Evolutionary conservation across 306 rosid genomes (phyloP).

Genomic region (Medicago truncatula): DNA sequence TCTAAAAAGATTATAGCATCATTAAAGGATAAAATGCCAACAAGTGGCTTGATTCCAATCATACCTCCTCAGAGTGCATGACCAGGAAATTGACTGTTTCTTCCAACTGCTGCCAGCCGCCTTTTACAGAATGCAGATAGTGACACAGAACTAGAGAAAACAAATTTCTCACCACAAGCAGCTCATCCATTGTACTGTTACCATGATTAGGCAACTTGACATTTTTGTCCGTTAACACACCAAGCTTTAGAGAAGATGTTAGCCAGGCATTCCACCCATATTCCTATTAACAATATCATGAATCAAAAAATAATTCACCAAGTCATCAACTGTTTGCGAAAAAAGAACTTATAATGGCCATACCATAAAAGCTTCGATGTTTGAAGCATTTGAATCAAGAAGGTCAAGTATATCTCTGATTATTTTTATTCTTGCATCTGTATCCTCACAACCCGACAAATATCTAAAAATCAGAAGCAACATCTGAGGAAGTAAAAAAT

Average conservation of each 20-base stretch:
- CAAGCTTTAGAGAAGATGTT: constrained; percentile 74
- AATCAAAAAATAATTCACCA: constrained; percentile 36
- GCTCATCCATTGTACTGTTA: constrained; percentile 62
- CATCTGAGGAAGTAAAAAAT: constrained; percentile 90
- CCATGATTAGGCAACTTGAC: constrained; percentile 51
- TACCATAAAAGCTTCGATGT: constrained; percentile 99
- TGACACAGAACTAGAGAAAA: constrained; percentile 85
- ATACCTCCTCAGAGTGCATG: constrained; percentile 71
- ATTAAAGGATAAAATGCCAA: constrained; percentile 37
- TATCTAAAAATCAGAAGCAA: constrained; percentile 84
- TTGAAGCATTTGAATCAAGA: constrained; percentile 92
- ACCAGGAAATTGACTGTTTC: constrained; percentile 80
- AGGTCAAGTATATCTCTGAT: constrained; percentile 87
- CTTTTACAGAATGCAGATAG: constrained; percentile 77
- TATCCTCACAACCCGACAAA: constrained; percentile 79
- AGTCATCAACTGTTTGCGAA: constrained; percentile 35
- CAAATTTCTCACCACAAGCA: constrained; percentile 65
- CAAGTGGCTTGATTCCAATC: constrained; percentile 45
- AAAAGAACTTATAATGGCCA: constrained; percentile 11
- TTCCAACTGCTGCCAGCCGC: constrained; percentile 98
- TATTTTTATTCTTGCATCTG: constrained; percentile 67
- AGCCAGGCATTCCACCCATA: constrained; percentile 97
- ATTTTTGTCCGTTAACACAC: constrained; percentile 64
- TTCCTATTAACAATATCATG: constrained; percentile 63
- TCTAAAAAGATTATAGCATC: constrained; percentile 35